Evolutionary conservation across 2,329 filamentous ascomycete species (phyloP), one percentile per base, ranked within the genome.

Genomic region (Aplosporella prunicola): DNA sequence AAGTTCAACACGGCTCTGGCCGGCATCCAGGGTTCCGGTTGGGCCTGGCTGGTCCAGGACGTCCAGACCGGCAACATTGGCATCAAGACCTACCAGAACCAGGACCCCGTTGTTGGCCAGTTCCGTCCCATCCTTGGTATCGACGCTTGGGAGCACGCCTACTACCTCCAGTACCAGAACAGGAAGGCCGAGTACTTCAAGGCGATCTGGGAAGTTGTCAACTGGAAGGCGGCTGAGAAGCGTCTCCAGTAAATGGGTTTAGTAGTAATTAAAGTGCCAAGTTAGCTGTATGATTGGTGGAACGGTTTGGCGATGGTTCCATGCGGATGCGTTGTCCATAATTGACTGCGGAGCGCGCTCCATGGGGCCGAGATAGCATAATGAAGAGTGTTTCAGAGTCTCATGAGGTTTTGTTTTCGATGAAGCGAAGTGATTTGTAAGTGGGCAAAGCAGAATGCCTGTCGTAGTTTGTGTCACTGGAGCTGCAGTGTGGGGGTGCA

Each of bases 141-240:
- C 53, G 88, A 95, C 67, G 88, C 87, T 38, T 94, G 87, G 87
- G 87, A 94, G 72, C 87, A 94, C 66, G 87, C 87, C 35, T 93
- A 93, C 71, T 93, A 93, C 67, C 72, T 94, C 45, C 85, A 94
- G 69, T 94, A 94, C 68, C 76, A 94, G 76, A 94, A 94, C 73
- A 80, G 86, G 64, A 94, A 94, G 78, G 87, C 82, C 41, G 87
- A 94, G 69, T 94, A 94, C 72, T 94, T 94, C 65, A 75, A 75
- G 53, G 85, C 85, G 42, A 82, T 94, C 60, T 94, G 88, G 88
- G 84, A 93, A 50, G 87, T 94, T 33, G 70, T 94, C 62, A 94
- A 94, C 78, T 95, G 88, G 88, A 86, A 87, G 75, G 76, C 82
- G 20, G 88, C 86, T 29, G 79, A 83, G 61, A 77, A 80, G 71